phyloP scores from a whole-genome alignment of 139 green algal genomes.

The Nannochloris sp. region DNA sequence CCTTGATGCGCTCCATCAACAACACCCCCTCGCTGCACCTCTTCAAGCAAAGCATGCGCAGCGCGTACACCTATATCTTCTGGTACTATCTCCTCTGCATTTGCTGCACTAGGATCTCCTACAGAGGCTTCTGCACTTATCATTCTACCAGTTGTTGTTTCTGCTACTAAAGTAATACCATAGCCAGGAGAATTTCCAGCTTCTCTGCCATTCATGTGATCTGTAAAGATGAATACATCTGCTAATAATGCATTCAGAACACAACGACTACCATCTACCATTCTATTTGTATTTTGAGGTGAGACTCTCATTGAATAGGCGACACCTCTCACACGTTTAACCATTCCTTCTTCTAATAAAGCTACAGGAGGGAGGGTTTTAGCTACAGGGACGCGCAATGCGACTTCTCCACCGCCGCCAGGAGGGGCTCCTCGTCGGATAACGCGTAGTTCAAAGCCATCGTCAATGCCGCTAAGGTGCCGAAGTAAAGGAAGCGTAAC shows the following conservation, averaged over 20 bases:
- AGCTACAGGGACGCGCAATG: constrained; percentile 58
- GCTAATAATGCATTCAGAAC: constrained; percentile 89
- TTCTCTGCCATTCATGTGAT: constrained; percentile 70
- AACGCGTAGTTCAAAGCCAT: constrained; percentile 56
- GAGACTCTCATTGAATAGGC: constrained; percentile 76
- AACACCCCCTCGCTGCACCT: constrained; percentile 81
- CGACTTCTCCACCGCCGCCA: constrained; percentile 78
- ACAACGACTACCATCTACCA: constrained; percentile 78
- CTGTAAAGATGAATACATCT: constrained; percentile 99
- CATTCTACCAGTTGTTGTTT: constrained; percentile 86
- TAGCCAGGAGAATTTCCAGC: constrained; percentile 79
- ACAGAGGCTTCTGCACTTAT: constrained; percentile 62
- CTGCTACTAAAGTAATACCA: constrained; percentile 89
- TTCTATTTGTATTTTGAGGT: constrained; percentile 77
- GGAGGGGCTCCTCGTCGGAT: constrained; percentile 66
- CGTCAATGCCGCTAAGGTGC: constrained; percentile 43
- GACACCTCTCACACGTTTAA: constrained; percentile 92
- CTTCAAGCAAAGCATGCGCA: constrained; percentile 75
- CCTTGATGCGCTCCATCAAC: constrained; percentile 75
- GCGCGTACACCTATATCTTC: constrained; percentile 79
- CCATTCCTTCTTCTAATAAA: constrained; percentile 84
- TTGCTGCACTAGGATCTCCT: neutral
- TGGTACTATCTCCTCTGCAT: constrained; percentile 47
- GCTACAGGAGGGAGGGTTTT: constrained; percentile 46
- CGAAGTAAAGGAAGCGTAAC: constrained; percentile 89